Evolutionary conservation across 805 yeast genomes (phyloP), one percentile per base, ranked within the genome.

Genomic region (Kazachstania psychrophila): DNA sequence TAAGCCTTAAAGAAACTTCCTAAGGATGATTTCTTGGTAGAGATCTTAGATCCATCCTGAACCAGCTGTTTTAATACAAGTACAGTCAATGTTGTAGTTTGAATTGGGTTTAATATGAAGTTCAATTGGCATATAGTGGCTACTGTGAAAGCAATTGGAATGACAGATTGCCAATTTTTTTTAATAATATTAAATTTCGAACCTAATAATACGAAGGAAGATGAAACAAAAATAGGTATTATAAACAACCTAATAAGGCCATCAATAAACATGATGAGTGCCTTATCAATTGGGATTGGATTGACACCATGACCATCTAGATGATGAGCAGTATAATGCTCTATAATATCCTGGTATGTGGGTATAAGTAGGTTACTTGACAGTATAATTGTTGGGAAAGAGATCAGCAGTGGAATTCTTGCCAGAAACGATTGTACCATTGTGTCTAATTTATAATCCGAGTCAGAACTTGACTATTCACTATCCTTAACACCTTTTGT

Each of bases 311-410:
- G 13, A 30, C 13, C 13, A 11, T n/a, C n/a, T n/a, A n/a, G n/a
- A n/a, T 26, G 13, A 19, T 26, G 17, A 17, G 19, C 11, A 15
- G 20, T 11, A 15, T 29, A 18, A 14, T 31, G 30, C n/a, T 37
- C 39, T 12, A 33, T 11, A 6, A 38, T 33, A 18, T 39, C 43
- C 15, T 37, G 44, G 23, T 34, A 38, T 9, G 49, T 30, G 10
- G 39, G 46, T 27, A 54, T 36, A 15, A 57, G 47, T 25, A 55
- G 37, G 33, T 43, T 47, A 39, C 52, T 47, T 22, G 62, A 51
- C 25, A 58, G 39, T 9, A 58, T 44, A 19, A 58, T 45, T 6
- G 62, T 54, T 18, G 63, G 61, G 38, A 49, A 54, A 23, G 60
- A 49, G 13, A 58, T 44, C 23, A 56, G 28, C 33, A 58, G 30